These are phyloP conservation scores for Neovahlkampfia damariscottae DNA, from an alignment of 78 protist genomes.

Conservation along the genomic window DNA sequence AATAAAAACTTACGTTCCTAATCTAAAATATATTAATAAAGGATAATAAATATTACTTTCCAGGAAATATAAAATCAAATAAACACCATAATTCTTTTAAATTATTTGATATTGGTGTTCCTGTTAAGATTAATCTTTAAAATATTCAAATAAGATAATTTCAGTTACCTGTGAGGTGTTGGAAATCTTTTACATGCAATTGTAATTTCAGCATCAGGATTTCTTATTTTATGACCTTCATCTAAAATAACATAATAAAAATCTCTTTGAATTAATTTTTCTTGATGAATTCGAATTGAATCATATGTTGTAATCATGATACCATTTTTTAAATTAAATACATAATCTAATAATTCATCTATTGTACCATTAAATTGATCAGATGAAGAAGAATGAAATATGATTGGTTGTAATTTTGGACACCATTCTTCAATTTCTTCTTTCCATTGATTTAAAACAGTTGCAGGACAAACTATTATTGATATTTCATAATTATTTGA, in stretches of 20 bases:
- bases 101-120: constrained; percentile 94
- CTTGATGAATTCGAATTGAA: constrained; percentile 23
- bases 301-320: constrained; percentile 82
- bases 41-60: constrained; percentile 70
- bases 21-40: constrained; percentile 20
- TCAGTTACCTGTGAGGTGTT: constrained; percentile 72
- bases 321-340: background rate
- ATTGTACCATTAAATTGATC: background rate
- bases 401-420: constrained; percentile 51
- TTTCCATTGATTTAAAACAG: constrained; percentile 80
- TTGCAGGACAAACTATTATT: constrained; percentile 73
- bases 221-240: constrained; percentile 96
- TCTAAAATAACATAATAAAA: constrained; percentile 85
- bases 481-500: constrained; percentile 30
- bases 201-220: constrained; percentile 85
- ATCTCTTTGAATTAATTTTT: constrained; percentile 4
- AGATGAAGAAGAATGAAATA: constrained; percentile 40
- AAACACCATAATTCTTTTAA: constrained; percentile 95
- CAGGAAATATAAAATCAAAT: constrained; percentile 95
- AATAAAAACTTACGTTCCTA: background rate
- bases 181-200: constrained; percentile 55
- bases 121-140: constrained; percentile 82
- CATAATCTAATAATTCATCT: background rate
- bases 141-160: too few species aligned
- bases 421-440: constrained; percentile 79